These are phyloP conservation scores for Lentinus tigrinus DNA, from an alignment of 768 basidiomycete species.

Conservation along the genomic window DNA sequence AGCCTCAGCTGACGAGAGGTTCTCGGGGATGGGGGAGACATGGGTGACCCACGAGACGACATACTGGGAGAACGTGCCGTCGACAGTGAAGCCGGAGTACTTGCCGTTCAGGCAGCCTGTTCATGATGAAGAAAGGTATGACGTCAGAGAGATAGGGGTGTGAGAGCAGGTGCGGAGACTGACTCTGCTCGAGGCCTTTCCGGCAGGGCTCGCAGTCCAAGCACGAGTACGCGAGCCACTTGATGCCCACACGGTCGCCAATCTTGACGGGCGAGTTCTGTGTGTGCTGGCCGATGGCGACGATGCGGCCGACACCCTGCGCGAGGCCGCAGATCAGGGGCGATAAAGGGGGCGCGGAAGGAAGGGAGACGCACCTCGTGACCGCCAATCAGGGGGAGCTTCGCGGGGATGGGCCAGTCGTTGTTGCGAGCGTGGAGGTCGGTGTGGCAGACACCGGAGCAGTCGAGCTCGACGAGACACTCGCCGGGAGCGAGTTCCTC, in stretches of 20 bases:
- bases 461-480: conserved; percentile 73
- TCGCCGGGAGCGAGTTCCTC: conserved; percentile 63
- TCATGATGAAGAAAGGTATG: too few species aligned
- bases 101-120: conserved; percentile 59
- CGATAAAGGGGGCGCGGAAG: background rate
- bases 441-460: conserved; percentile 85
- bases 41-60: conserved; percentile 69
- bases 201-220: conserved; percentile 75
- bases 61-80: conserved; percentile 78
- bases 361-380: conserved; percentile 40
- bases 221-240: conserved; percentile 77
- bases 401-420: conserved; percentile 79
- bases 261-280: conserved; percentile 59
- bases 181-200: conserved; percentile 74
- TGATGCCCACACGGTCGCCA: conserved; percentile 82
- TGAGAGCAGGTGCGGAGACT: conserved; percentile 17
- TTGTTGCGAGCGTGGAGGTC: conserved; percentile 73
- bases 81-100: conserved; percentile 68
- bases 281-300: conserved; percentile 75
- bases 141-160: background rate
- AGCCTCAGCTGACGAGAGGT: conserved; percentile 60
- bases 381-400: conserved; percentile 71
- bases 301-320: conserved; percentile 81
- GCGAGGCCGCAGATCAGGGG: background rate
- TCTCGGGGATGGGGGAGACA: conserved; percentile 80